phyloP scores from a whole-genome alignment of 2,329 filamentous ascomycete genomes.

The Epichloe festucae region DNA sequence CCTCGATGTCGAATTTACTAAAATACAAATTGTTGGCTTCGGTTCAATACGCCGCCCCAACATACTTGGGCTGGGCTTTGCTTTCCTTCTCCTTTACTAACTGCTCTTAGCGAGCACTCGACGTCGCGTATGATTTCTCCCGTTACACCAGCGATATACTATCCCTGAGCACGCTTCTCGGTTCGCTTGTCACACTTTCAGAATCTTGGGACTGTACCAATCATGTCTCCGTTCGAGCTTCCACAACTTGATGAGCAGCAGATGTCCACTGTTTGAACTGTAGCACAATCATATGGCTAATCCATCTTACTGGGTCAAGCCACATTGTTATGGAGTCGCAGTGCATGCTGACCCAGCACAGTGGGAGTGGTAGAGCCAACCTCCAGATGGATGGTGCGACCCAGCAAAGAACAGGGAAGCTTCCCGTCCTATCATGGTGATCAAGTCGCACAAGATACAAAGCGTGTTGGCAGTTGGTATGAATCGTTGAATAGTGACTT shows the following conservation, averaged over 20 bases:
- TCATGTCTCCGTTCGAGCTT: background rate
- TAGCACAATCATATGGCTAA: background rate
- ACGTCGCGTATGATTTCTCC: background rate
- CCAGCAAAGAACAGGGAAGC: background rate
- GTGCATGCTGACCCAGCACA: background rate
- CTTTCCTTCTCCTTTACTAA: background rate
- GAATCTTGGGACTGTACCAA: background rate
- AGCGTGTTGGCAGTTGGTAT: too few relatives aligned
- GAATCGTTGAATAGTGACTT: too few relatives aligned
- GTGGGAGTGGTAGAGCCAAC: background rate
- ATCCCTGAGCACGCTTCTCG: background rate
- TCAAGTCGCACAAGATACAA: background rate
- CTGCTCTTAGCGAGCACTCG: background rate
- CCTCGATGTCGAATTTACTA: too few relatives aligned
- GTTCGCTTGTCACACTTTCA: background rate
- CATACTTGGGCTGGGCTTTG: too few relatives aligned
- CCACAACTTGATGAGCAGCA: background rate
- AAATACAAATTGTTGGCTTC: too few relatives aligned
- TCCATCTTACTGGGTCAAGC: conserved; percentile 3
- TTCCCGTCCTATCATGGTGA: background rate
- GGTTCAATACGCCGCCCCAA: background rate
- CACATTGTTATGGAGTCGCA: background rate
- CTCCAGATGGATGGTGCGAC: background rate
- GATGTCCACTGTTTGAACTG: background rate
- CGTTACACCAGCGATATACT: background rate